Evolutionary conservation across 352 stramenopile species (phyloP).

Genomic region (Phytophthora uliginosa): DNA sequence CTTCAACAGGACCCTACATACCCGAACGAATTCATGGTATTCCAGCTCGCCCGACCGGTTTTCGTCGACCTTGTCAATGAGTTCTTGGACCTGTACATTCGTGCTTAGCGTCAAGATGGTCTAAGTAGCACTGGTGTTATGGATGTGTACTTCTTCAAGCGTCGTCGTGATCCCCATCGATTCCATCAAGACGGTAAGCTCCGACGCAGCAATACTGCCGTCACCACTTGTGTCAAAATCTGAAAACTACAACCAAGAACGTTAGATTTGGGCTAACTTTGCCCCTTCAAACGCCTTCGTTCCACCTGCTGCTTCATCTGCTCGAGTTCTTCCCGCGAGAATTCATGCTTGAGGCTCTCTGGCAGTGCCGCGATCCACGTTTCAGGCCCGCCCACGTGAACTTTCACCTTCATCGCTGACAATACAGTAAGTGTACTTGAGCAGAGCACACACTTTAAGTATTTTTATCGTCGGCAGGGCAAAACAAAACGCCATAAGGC

Average conservation of each 20-base stretch:
- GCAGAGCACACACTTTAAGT: background rate
- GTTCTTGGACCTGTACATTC: slow-evolving; percentile 48
- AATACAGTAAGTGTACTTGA: background rate
- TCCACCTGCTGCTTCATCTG: slow-evolving; percentile 75
- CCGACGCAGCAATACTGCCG: slow-evolving; percentile 64
- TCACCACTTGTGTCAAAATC: slow-evolving; percentile 78
- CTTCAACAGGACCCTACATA: slow-evolving; percentile 22
- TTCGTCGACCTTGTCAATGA: slow-evolving; percentile 82
- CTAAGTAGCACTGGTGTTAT: background rate
- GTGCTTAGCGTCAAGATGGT: background rate
- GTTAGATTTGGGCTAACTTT: background rate
- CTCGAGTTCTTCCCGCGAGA: slow-evolving; percentile 68
- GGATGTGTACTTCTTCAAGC: slow-evolving; percentile 48
- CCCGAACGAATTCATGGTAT: slow-evolving; percentile 75
- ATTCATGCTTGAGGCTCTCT: slow-evolving; percentile 73
- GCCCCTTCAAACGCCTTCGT: background rate
- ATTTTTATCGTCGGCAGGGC: slow-evolving; percentile 16
- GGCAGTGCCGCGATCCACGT: slow-evolving; percentile 62
- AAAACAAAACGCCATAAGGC: too few relatives aligned
- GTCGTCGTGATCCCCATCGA: slow-evolving; percentile 67
- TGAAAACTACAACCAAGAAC: slow-evolving; percentile 48
- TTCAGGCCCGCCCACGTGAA: slow-evolving; percentile 42
- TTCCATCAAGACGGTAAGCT: slow-evolving; percentile 69
- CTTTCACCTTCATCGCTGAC: slow-evolving; percentile 54
- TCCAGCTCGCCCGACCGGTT: slow-evolving; percentile 77